A percentile compares a stretch with the other conserved stretches of the same genome.
These are phyloP conservation scores for Arthroderma sp. DNA, from an alignment of 2,329 filamentous ascomycete species.

Conservation along the genomic window DNA sequence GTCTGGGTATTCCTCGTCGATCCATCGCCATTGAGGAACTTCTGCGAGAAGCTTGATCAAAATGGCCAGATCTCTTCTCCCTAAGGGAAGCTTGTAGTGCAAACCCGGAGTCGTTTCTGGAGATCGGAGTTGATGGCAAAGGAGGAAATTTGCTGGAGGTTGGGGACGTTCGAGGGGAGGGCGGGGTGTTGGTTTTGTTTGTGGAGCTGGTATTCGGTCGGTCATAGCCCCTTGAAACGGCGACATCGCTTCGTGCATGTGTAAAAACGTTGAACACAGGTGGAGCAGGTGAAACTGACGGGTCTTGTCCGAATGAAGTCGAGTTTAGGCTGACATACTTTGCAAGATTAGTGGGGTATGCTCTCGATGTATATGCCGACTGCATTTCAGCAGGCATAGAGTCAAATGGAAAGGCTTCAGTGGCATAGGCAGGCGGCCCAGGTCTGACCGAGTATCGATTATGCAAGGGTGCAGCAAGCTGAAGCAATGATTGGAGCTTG, in stretches of 20 bases:
- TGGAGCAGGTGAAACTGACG: slow-evolving; percentile 41
- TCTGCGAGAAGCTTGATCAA: slow-evolving; percentile 65
- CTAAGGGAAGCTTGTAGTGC: slow-evolving; percentile 72
- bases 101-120: slow-evolving; percentile 82
- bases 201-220: slow-evolving; percentile 62
- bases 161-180: slow-evolving; percentile 45
- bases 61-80: slow-evolving; percentile 90
- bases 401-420: slow-evolving; percentile 85
- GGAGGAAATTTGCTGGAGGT: slow-evolving; percentile 65
- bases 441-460: slow-evolving; percentile 73
- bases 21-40: slow-evolving; percentile 88
- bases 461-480: slow-evolving; percentile 81
- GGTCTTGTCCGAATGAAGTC: slow-evolving; percentile 60
- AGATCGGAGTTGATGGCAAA: slow-evolving; percentile 64
- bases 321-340: slow-evolving; percentile 87
- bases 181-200: slow-evolving; percentile 38
- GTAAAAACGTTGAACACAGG: slow-evolving; percentile 88
- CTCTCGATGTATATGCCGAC: slow-evolving; percentile 60
- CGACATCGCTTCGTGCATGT: slow-evolving; percentile 55
- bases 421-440: slow-evolving; percentile 84
- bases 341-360: slow-evolving; percentile 58
- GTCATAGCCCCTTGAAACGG: slow-evolving; percentile 40
- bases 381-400: slow-evolving; percentile 78
- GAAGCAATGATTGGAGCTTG: slow-evolving; percentile 77
- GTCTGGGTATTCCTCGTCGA: slow-evolving; percentile 45